phyloP scores from a whole-genome alignment of 208 protist species.

The Porcisia hertigi region DNA sequence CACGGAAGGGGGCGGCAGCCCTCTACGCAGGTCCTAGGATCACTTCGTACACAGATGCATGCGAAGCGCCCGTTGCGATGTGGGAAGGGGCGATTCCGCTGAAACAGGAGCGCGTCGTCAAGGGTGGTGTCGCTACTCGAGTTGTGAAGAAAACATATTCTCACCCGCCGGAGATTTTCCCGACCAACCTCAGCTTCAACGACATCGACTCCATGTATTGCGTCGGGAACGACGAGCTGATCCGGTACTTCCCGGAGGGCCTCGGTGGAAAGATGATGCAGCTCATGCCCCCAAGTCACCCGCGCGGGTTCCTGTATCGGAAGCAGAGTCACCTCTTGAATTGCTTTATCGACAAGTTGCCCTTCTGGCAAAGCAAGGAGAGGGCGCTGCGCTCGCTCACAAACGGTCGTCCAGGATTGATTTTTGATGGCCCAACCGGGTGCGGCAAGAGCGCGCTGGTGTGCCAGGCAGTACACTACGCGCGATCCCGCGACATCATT shows the following conservation, averaged over 20 bases:
- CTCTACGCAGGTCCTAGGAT: conserved; percentile 62
- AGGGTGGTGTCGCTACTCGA: conserved; percentile 50
- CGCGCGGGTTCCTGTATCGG: conserved; percentile 90
- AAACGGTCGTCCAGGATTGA: conserved; percentile 74
- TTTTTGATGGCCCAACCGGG: conserved; percentile 86
- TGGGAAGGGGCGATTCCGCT: conserved; percentile 87
- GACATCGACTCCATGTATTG: conserved; percentile 92
- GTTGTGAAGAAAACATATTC: conserved; percentile 76
- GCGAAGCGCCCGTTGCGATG: conserved; percentile 84
- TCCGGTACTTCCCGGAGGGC: conserved; percentile 85
- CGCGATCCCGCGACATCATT: conserved; percentile 64
- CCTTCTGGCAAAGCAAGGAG: conserved; percentile 78
- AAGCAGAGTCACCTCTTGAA: conserved; percentile 91
- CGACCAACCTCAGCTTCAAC: conserved; percentile 71
- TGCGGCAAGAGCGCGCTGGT: conserved; percentile 90
- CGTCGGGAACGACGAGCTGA: conserved; percentile 87
- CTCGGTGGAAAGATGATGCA: conserved; percentile 91
- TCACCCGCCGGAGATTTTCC: conserved; percentile 72
- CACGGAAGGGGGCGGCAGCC: conserved; percentile 51
- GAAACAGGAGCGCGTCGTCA: conserved; percentile 61
- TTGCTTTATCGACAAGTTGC: conserved; percentile 87
- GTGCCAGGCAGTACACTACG: conserved; percentile 88
- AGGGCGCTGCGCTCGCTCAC: conserved; percentile 60
- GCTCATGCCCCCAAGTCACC: conserved; percentile 89
- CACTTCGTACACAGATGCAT: conserved; percentile 85